Base-by-base conservation (phyloP, 1,284 basidiomycete genomes). In the Grifola frondosa region DNA sequence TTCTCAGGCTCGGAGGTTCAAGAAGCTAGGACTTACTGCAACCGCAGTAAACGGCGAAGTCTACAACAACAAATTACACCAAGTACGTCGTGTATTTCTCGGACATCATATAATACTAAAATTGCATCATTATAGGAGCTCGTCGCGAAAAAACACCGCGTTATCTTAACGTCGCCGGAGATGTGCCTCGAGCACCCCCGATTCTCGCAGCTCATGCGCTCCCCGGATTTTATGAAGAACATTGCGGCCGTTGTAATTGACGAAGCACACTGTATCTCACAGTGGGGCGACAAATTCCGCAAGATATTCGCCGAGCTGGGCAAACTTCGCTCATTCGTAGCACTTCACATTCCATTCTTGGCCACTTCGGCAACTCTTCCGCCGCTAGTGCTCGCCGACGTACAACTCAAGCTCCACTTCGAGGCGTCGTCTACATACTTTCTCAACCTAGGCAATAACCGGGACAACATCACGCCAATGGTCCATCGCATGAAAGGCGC, bases 11-110 rank as follows among this genome's bases (percentile, higher is more conserved):
- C 36, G 26, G 4, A 36, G 58, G 15, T 68, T 65, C 46, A 30
- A 52, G 13, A 52, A 56, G 26, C 46, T 65, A 51, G 54, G 54
- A 1, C 36, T 67, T 12, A 17, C 50, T 12, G 60, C 64, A 4
- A 49, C 45, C 0, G 60, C 61, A 5, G 61, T 70, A 5, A 69
- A 69, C 42, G 56, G 60, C 4, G 60, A 63, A 16, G 62, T 59
- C 16, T 67, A 57, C 54, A 55, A 30, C 38, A 10, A 35, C 0
- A 17, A 23, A n/a, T 33, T 65, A 12, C 28, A 48, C 4, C 31
- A 59, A 51, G 64, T 65, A 31, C 26, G 40, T 33, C n/a, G n/a
- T n/a, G n/a, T n/a, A n/a, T n/a, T n/a, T n/a, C n/a, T n/a, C n/a
- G n/a, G n/a, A n/a, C n/a, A n/a, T n/a, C n/a, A n/a, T n/a, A n/a